These are phyloP conservation scores for Rhytidhysteron rufulum DNA, from an alignment of 2,329 filamentous ascomycete genomes.

Conservation along the genomic window DNA sequence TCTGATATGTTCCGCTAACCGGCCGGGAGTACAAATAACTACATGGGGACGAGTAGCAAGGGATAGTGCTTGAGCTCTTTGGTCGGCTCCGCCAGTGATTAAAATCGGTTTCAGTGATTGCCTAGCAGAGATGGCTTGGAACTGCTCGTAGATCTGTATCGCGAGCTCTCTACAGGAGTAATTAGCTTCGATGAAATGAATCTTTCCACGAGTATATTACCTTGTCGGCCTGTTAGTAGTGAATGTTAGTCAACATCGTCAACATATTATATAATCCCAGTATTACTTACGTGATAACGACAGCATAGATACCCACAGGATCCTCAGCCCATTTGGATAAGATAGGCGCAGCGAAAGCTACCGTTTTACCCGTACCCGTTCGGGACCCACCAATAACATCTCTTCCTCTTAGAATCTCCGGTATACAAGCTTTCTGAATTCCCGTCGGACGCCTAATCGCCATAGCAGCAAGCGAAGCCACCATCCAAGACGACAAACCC, in stretches of 20 bases:
- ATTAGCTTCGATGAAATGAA: not conserved
- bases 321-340: conserved; percentile 91
- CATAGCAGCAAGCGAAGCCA: conserved; percentile 70
- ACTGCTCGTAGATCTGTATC: conserved; percentile 92
- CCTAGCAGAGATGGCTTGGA: conserved; percentile 85
- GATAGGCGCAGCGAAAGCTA: conserved; percentile 92
- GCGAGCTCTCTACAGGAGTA: conserved; percentile 67
- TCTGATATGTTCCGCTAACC: conserved; percentile 88
- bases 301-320: conserved; percentile 83
- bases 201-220: too few relatives aligned
- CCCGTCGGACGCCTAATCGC: conserved; percentile 85
- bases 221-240: too few relatives aligned
- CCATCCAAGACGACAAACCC: conserved; percentile 79
- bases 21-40: conserved; percentile 86
- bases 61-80: conserved; percentile 83
- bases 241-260: too few relatives aligned
- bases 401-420: conserved; percentile 82
- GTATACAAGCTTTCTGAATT: conserved; percentile 91
- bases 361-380: conserved; percentile 95
- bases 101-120: conserved; percentile 84
- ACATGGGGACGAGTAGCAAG: conserved; percentile 80
- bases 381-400: conserved; percentile 86
- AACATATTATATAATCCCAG: conserved; percentile 33
- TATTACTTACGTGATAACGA: conserved; percentile 83
- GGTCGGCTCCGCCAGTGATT: conserved; percentile 90